Conservation (phyloP, 208 protist genomes). For the Leishmania guyanensis region DNA sequence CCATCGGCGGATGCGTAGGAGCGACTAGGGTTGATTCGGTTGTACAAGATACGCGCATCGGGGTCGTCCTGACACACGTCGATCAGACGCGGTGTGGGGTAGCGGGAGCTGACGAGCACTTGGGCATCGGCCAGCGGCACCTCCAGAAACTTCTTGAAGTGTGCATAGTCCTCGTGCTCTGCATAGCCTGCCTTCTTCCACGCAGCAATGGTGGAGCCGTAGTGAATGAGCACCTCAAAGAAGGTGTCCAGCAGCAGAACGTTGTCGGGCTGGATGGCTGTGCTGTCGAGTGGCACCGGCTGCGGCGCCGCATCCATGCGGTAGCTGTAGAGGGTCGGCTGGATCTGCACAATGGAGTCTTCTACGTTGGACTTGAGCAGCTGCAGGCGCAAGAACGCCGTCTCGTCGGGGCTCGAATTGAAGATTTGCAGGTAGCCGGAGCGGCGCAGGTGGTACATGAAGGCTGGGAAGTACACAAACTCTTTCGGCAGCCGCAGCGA, state of each 20-base stretch:
- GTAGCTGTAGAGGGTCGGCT: conserved; percentile 98
- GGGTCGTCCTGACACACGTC: conserved; percentile 96
- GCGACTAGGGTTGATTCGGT: conserved; percentile 97
- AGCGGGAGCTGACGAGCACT: conserved; percentile 89
- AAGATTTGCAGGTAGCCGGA: conserved; percentile 97
- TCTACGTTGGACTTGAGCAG: conserved; percentile 94
- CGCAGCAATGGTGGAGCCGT: conserved; percentile 95
- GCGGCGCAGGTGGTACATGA: conserved; percentile 99
- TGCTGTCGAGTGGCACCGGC: conserved; percentile 94
- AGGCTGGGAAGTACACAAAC: conserved; percentile 98
- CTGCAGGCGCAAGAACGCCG: conserved; percentile 95
- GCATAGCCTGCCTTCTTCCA: conserved; percentile 96
- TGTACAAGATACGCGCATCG: conserved; percentile 97
- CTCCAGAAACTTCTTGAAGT: conserved; percentile 95
- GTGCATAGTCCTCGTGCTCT: conserved; percentile 93
- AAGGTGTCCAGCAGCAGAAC: conserved; percentile 99
- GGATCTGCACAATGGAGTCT: conserved; percentile 98
- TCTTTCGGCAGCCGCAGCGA: conserved; percentile 90
- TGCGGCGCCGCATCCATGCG: conserved; percentile 87
- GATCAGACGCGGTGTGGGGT: conserved; percentile 96
- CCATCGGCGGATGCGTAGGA: conserved; percentile 88
- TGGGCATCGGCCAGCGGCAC: conserved; percentile 93
- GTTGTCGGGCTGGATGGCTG: conserved; percentile 87
- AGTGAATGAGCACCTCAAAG: conserved; percentile 98
- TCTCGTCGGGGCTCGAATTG: conserved; percentile 98